phyloP scores from a whole-genome alignment of 257 asterid genomes.

The Solanum sparsipilum region DNA sequence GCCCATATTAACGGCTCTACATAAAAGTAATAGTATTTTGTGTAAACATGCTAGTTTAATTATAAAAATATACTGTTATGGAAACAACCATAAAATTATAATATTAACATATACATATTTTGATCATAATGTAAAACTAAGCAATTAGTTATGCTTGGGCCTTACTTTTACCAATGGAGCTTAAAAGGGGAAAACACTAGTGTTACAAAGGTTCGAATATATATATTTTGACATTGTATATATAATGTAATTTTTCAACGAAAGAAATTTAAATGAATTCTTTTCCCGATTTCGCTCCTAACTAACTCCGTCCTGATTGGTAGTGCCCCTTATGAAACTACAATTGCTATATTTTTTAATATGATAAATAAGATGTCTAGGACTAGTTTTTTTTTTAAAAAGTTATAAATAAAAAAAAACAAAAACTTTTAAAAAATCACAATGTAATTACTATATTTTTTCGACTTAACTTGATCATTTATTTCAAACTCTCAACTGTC shows the following conservation, averaged over 20 bases:
- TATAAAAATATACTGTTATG: too few relatives aligned
- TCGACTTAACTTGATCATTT: neutral
- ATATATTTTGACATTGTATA: too few relatives aligned
- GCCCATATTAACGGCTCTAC: neutral
- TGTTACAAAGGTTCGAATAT: neutral
- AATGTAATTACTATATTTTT: neutral
- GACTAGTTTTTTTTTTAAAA: neutral
- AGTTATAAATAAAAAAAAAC: neutral
- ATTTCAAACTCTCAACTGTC: neutral
- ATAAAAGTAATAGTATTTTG: too few relatives aligned
- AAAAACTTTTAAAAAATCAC: neutral
- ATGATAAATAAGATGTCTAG: neutral
- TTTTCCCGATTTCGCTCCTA: neutral
- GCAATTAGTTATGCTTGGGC: neutral
- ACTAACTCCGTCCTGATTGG: neutral
- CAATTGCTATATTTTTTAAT: neutral
- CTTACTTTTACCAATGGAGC: neutral
- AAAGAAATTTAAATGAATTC: too few relatives aligned
- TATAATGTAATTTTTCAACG: too few relatives aligned
- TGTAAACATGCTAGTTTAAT: neutral
- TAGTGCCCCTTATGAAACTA: neutral
- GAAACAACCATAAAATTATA: neutral
- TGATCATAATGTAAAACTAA: neutral
- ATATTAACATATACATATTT: neutral
- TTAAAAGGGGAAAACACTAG: neutral